These are phyloP conservation scores for Pisolithus sp. DNA, from an alignment of 768 basidiomycete species.

Conservation along the genomic window DNA sequence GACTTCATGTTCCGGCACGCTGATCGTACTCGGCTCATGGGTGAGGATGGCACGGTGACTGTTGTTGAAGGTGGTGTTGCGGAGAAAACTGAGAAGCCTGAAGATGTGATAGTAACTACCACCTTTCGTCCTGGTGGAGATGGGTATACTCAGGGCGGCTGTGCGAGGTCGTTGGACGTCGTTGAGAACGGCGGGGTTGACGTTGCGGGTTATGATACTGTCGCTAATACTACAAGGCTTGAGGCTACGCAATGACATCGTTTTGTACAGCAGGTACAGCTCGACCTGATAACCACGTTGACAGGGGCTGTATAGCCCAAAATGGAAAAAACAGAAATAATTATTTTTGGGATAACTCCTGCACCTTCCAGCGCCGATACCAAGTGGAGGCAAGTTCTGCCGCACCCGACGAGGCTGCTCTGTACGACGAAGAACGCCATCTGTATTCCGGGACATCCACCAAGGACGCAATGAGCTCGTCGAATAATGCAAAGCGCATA, in stretches of 20 bases:
- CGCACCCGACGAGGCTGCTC: no score
- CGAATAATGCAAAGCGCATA: conserved; percentile 36
- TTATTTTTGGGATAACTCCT: not conserved
- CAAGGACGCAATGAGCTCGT: conserved; percentile 4
- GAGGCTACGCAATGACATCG: not conserved
- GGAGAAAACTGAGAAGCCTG: no score
- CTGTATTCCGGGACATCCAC: no score
- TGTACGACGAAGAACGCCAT: no score
- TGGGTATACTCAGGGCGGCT: not conserved
- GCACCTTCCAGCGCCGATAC: not conserved
- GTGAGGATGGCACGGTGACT: not conserved
- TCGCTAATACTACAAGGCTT: not conserved
- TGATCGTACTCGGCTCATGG: not conserved
- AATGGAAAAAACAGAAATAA: not conserved
- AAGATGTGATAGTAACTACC: no score
- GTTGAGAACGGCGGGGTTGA: not conserved
- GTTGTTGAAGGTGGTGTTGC: not conserved
- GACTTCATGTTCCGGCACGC: not conserved
- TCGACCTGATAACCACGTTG: not conserved
- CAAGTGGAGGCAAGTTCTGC: no score
- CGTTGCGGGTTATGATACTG: not conserved
- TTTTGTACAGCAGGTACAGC: not conserved
- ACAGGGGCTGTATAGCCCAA: not conserved
- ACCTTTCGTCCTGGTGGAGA: not conserved
- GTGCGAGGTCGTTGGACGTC: not conserved